These are phyloP conservation scores for Mrakia gelida DNA, from an alignment of 768 basidiomycete genomes.

Conservation along the genomic window DNA sequence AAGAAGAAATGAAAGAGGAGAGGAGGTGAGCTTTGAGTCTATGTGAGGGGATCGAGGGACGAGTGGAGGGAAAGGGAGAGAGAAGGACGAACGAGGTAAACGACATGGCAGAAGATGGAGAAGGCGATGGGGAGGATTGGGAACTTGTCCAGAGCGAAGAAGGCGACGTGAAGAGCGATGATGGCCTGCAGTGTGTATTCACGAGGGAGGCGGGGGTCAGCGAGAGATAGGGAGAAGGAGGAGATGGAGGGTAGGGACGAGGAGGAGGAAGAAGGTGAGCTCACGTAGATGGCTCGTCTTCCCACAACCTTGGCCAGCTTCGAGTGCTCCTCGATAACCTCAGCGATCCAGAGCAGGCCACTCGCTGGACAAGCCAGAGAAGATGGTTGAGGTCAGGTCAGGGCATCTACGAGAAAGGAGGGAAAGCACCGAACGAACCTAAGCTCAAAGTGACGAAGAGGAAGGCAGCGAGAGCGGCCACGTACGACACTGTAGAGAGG, in stretches of 20 bases:
- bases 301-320: conserved; percentile 74
- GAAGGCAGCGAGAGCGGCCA: conserved; percentile 70
- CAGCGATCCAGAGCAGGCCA: conserved; percentile 87
- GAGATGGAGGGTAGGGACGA: conserved; percentile 22
- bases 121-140: conserved; percentile 70
- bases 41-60: not conserved
- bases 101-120: conserved; percentile 74
- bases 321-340: conserved; percentile 91
- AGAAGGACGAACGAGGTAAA: conserved; percentile 60
- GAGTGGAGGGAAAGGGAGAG: not conserved
- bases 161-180: conserved; percentile 67
- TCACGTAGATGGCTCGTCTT: conserved; percentile 78
- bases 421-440: conserved; percentile 53
- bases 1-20: too few relatives aligned
- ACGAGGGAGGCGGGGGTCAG: not conserved
- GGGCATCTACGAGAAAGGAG: not conserved
- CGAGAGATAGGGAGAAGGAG: not conserved
- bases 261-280: conserved; percentile 43
- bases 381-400: not conserved
- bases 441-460: conserved; percentile 87
- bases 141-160: conserved; percentile 75
- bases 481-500: conserved; percentile 50
- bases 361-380: conserved; percentile 57
- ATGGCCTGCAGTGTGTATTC: conserved; percentile 55
- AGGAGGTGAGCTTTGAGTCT: not conserved